Percentiles rank a stretch among this genome's conserved stretches.
phyloP scores from a whole-genome alignment of 331 rosid genomes.

The Telfairia occidentalis region DNA sequence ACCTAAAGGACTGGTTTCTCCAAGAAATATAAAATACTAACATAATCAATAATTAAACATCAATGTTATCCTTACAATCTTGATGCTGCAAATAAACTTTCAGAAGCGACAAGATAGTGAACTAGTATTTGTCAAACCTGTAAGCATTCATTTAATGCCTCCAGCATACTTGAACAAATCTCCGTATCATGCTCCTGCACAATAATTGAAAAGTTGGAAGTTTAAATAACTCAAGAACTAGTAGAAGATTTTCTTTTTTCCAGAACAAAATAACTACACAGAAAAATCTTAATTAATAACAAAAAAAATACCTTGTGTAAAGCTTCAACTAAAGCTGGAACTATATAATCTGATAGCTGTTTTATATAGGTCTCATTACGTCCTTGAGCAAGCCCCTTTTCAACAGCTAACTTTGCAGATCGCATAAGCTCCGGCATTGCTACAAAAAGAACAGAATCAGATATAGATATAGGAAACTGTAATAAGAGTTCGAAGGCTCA shows the following conservation, averaged over 20 bases:
- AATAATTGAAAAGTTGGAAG: not conserved
- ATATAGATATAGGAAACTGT: not conserved
- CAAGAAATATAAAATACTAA: not conserved
- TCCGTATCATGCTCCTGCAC: constrained; percentile 97
- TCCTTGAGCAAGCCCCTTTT: constrained; percentile 91
- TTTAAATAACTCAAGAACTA: not conserved
- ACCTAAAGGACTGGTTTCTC: constrained; percentile 5
- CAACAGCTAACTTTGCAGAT: constrained; percentile 90
- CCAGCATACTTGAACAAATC: constrained; percentile 89
- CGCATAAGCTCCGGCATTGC: constrained; percentile 97
- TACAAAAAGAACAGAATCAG: constrained; percentile 6
- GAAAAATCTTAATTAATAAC: constrained; percentile 8
- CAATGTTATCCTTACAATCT: not conserved
- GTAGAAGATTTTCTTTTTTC: not conserved
- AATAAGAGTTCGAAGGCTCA: not conserved
- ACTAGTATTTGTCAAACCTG: constrained; percentile 41
- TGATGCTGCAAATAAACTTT: not conserved
- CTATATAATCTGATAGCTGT: constrained; percentile 72
- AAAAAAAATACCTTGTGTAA: constrained; percentile 56
- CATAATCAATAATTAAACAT: not conserved
- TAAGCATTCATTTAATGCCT: constrained; percentile 78
- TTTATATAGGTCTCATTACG: constrained; percentile 73
- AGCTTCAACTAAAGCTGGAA: constrained; percentile 96
- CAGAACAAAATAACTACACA: no score
- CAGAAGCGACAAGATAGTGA: not conserved